Evolutionary conservation across 2,329 filamentous ascomycete genomes (phyloP), one percentile per base, ranked within the genome.

Genomic region (Hymenoscyphus occultus): DNA sequence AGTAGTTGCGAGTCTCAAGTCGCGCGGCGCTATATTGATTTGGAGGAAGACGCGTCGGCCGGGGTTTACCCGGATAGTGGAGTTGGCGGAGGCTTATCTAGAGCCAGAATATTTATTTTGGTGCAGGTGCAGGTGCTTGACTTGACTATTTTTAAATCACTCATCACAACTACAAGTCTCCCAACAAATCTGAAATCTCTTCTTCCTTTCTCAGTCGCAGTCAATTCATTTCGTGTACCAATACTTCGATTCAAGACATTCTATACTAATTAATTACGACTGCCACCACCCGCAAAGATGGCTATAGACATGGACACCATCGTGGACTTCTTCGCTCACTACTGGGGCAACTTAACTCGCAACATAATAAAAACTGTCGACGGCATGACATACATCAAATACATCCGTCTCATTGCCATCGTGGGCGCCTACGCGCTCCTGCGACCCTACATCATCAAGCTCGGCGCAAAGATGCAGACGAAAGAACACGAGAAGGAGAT

Each of bases 371-470:
- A 78, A 39, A 80, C 82, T 31, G 80, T 88, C 68, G 76, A 77
- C 67, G 78, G 77, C 67, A 82, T 88, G 80, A 79, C 81, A 1
- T 72, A 76, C 12, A 78, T 85, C 70, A 79, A 82, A 54, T 87
- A 83, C 81, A 82, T 95, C 71, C 90, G 91, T 59, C 82, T 95
- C 65, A 78, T 92, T 70, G 82, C 87, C 70, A 84, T 92, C 67
- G 84, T 92, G 22, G 86, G 91, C 72, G 88, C 85, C 63, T 96
- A 94, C 80, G 75, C 88, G 69, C 83, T 95, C 61, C 73, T 92
- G 31, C 87, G 92, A 0, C 91, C 91, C 0, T 92, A 92, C 75
- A 77, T 93, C 61, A 82, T 93, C 73, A 89, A 89, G 74, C 77
- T 86, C 45, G 87, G 86, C 71, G 85, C 83, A 66, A 86, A 84